Evolutionary conservation across 106 monocot genomes (phyloP).

Genomic region (Dactylorhiza incarnata): DNA sequence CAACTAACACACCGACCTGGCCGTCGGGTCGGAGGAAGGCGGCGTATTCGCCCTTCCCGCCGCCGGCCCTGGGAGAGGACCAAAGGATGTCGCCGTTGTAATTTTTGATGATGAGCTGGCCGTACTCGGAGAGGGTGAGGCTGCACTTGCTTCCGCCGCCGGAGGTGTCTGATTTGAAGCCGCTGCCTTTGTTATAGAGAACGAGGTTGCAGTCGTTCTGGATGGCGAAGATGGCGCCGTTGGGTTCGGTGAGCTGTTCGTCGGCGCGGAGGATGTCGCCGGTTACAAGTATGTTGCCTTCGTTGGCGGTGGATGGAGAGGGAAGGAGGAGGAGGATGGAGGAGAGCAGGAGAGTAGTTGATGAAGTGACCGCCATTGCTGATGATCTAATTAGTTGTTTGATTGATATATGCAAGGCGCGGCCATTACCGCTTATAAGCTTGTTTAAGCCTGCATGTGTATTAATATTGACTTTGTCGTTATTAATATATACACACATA

Average conservation of each 20-base stretch:
- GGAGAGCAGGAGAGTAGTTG: background rate
- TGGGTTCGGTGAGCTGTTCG: slow-evolving; percentile 8
- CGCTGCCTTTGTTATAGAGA: slow-evolving; percentile 12
- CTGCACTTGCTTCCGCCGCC: slow-evolving; percentile 15
- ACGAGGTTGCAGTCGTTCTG: slow-evolving; percentile 34
- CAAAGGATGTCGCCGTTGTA: background rate
- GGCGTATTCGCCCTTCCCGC: background rate
- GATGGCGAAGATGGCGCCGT: slow-evolving; percentile 13
- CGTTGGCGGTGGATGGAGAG: slow-evolving; percentile 2
- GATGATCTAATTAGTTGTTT: too few species aligned
- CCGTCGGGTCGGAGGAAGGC: slow-evolving; percentile 1
- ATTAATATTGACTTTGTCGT: too few species aligned
- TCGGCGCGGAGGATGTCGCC: slow-evolving; percentile 16
- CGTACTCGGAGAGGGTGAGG: background rate
- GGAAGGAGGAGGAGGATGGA: background rate
- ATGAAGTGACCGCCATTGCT: too few species aligned
- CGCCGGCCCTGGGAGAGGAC: background rate
- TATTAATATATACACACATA: too few species aligned
- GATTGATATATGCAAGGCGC: too few species aligned
- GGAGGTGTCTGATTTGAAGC: slow-evolving; percentile 15
- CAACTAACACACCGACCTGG: too few species aligned
- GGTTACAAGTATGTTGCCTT: slow-evolving; percentile 21
- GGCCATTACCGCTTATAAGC: too few species aligned
- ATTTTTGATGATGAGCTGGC: background rate
- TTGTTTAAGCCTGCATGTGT: too few species aligned